phyloP scores from a whole-genome alignment of 2,329 filamentous ascomycete genomes.

The Penicillium fuscoglaucum region DNA sequence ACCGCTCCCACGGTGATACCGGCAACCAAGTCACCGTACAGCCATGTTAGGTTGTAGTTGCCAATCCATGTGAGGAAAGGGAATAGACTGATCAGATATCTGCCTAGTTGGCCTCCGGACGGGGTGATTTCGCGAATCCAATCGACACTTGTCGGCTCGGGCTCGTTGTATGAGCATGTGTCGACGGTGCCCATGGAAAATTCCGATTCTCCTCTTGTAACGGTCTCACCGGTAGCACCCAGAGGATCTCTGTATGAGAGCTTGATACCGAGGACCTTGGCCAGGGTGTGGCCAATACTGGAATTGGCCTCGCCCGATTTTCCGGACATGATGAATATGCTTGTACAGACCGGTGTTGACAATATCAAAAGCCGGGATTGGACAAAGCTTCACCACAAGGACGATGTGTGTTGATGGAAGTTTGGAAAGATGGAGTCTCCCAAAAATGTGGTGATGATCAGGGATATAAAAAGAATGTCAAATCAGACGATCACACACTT shows the following conservation, averaged over 20 bases:
- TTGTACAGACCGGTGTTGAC: slow-evolving; percentile 2
- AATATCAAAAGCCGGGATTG: slow-evolving; percentile 3
- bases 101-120: slow-evolving; percentile 50
- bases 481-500: slow-evolving; percentile 16
- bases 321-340: not conserved
- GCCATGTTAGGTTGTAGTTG: slow-evolving; percentile 87
- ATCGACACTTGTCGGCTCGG: slow-evolving; percentile 72
- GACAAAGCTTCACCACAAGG: slow-evolving; percentile 2
- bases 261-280: slow-evolving; percentile 81
- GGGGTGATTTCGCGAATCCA: slow-evolving; percentile 69
- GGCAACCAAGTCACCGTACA: slow-evolving; percentile 84
- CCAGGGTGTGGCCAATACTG: slow-evolving; percentile 70
- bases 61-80: slow-evolving; percentile 88
- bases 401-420: not conserved
- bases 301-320: slow-evolving; percentile 35
- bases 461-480: slow-evolving; percentile 17
- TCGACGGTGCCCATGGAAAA: slow-evolving; percentile 72
- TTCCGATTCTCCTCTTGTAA: slow-evolving; percentile 75
- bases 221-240: slow-evolving; percentile 57
- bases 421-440: not conserved
- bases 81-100: slow-evolving; percentile 73
- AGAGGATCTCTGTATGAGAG: slow-evolving; percentile 63
- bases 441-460: slow-evolving; percentile 16
- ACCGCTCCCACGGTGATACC: slow-evolving; percentile 76
- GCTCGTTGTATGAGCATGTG: slow-evolving; percentile 80